Base-by-base conservation (phyloP, 495 filamentous ascomycete genomes). In the Corynascus novoguineensis region DNA sequence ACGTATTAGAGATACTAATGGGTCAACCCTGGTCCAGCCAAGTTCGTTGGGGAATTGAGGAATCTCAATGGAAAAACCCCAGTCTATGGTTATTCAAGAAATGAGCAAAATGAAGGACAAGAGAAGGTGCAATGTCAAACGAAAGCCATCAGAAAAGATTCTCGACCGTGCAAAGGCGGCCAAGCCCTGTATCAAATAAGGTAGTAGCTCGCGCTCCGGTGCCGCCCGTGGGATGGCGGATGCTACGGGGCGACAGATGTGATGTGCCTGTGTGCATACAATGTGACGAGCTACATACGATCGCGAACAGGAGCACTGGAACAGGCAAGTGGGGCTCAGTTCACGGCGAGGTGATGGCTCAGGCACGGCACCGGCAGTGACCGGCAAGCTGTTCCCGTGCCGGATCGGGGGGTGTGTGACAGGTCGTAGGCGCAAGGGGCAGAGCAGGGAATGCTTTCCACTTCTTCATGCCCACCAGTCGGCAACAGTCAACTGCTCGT, bases 11-110 rank as follows among this genome's bases (percentile, higher is more conserved):
- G 24, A 8, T 34, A 42, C 24, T 48, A 45, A 25, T 37, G 31
- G n/a, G n/a, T n/a, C n/a, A 51, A 8, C 44, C 55, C 66, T 59
- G 68, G 52, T 49, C 58, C 64, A 65, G 61, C 59, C 64, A 27
- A 32, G 27, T 55, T 5, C 1, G 3, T 19, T 14, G 37, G 9
- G 5, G 22, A 4, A 38, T 28, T n/a, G 11, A 41, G 19, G 3
- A 28, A 5, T 40, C 19, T 40, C n/a, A n/a, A n/a, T n/a, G n/a
- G n/a, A n/a, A n/a, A n/a, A n/a, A n/a, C n/a, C n/a, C n/a, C n/a
- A n/a, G n/a, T n/a, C n/a, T n/a, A n/a, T n/a, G n/a, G 41, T 8
- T 28, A 15, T 54, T n/a, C 37, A 50, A 34, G 27, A 28, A 8
- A 53, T 50, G 19, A 50, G 51, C n/a, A 38, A 37, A 62, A 28